A percentile compares a stretch with the other conserved stretches of the same genome.
Conservation (phyloP, 2,329 filamentous ascomycete genomes). For the Colletotrichum siamense region DNA sequence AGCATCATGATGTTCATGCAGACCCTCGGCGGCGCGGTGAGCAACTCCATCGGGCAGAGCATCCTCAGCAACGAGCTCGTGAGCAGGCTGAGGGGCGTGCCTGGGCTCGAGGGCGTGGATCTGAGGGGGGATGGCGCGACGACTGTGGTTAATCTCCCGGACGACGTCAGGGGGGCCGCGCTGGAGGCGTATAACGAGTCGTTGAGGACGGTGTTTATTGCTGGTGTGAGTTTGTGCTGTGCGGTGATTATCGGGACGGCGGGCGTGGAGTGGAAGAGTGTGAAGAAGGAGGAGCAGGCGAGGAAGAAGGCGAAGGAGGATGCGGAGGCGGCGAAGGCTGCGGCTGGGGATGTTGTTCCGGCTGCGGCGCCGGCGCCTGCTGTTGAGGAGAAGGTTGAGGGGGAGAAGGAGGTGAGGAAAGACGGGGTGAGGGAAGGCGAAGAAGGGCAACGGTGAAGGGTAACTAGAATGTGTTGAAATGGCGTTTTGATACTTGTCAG, state of each 20-base stretch:
- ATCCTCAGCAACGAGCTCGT: slow-evolving; percentile 47
- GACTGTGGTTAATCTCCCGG: slow-evolving; percentile 28
- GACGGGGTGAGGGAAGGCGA: not conserved
- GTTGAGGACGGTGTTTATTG: slow-evolving; percentile 64
- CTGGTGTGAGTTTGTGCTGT: slow-evolving; percentile 59
- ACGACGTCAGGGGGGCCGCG: slow-evolving; percentile 16
- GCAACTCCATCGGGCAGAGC: slow-evolving; percentile 50
- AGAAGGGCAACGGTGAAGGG: not conserved
- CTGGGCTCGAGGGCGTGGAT: slow-evolving; percentile 25
- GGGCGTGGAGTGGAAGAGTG: slow-evolving; percentile 64
- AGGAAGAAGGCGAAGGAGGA: slow-evolving; percentile 5
- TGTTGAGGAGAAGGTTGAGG: not conserved
- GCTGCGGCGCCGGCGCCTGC: not conserved
- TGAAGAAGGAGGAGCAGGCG: slow-evolving; percentile 35
- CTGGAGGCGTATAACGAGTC: slow-evolving; percentile 64
- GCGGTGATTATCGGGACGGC: slow-evolving; percentile 59
- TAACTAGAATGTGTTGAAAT: not conserved
- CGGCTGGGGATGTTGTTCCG: not conserved
- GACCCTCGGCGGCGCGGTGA: slow-evolving; percentile 50
- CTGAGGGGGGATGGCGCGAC: slow-evolving; percentile 23
- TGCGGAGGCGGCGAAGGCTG: not conserved
- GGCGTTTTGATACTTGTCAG: not conserved
- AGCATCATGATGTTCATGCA: slow-evolving; percentile 51
- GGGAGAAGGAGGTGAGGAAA: not conserved
- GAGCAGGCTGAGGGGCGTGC: slow-evolving; percentile 33